Conservation (phyloP, 352 stramenopile genomes). For the Pseudoperonospora humuli region DNA sequence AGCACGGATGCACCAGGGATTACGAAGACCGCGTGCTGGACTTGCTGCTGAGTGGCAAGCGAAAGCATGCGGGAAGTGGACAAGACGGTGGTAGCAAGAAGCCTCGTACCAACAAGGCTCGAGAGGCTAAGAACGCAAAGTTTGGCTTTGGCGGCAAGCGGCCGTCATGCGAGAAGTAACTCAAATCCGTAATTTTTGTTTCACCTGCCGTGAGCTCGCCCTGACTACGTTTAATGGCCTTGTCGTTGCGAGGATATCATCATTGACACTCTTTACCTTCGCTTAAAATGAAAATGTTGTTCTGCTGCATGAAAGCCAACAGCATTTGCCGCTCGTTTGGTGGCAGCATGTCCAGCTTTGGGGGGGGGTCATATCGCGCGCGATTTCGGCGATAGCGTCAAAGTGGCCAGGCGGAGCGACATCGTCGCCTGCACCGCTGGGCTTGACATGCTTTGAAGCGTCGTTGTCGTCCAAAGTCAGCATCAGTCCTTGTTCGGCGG, state of each 20-base stretch:
- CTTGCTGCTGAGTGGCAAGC: constrained; percentile 54
- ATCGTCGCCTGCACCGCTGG: constrained; percentile 10
- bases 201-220: too few relatives aligned
- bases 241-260: constrained; percentile 15
- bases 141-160: constrained; percentile 82
- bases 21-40: constrained; percentile 60
- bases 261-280: constrained; percentile 6
- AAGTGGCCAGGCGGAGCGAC: constrained; percentile 27
- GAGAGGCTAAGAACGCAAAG: constrained; percentile 74
- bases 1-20: constrained; percentile 42
- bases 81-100: constrained; percentile 55
- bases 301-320: constrained; percentile 75
- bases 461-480: constrained; percentile 16
- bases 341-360: constrained; percentile 73
- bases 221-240: too few relatives aligned
- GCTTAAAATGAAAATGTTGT: constrained; percentile 55
- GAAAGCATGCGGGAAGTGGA: constrained; percentile 37
- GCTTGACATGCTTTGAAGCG: constrained; percentile 20
- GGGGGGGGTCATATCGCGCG: constrained; percentile 71
- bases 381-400: constrained; percentile 59
- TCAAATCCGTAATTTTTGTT: too few relatives aligned
- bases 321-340: constrained; percentile 75
- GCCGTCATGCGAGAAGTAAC: constrained; percentile 67
- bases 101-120: constrained; percentile 54
- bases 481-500: constrained; percentile 17